phyloP scores from a whole-genome alignment of 2,329 filamentous ascomycete genomes.

The Cordyceps cateniannulata region DNA sequence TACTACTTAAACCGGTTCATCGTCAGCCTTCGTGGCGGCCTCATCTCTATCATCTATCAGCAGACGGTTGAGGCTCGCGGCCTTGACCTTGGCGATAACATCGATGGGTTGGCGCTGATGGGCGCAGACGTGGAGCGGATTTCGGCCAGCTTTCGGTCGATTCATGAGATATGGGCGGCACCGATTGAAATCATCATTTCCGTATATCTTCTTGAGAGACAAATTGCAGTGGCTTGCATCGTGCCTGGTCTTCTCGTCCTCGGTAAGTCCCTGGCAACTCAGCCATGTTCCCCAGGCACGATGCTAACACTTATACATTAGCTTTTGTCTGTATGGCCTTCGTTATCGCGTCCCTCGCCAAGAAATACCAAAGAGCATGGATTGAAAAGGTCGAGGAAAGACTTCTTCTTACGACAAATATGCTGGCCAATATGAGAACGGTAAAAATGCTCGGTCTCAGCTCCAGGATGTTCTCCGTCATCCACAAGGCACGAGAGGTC shows the following conservation, averaged over 20 bases:
- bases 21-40: background rate
- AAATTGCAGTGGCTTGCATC: constrained; percentile 38
- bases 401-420: constrained; percentile 21
- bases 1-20: constrained; percentile 2
- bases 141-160: constrained; percentile 24
- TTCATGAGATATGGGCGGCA: constrained; percentile 37
- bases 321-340: constrained; percentile 17
- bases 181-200: constrained; percentile 36
- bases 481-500: constrained; percentile 16
- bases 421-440: constrained; percentile 24
- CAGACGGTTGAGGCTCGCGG: background rate
- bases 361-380: constrained; percentile 18
- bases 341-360: constrained; percentile 16
- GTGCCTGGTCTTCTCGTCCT: constrained; percentile 34
- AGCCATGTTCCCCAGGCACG: background rate
- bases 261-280: constrained; percentile 8
- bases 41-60: constrained; percentile 3
- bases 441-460: constrained; percentile 27
- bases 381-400: constrained; percentile 24
- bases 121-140: constrained; percentile 38
- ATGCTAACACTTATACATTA: background rate
- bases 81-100: background rate
- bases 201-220: constrained; percentile 37
- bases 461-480: constrained; percentile 13
- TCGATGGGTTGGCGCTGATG: constrained; percentile 32